These are phyloP conservation scores for Paramecium primaurelia DNA, from an alignment of 73 alveolate genomes.

Conservation along the genomic window DNA sequence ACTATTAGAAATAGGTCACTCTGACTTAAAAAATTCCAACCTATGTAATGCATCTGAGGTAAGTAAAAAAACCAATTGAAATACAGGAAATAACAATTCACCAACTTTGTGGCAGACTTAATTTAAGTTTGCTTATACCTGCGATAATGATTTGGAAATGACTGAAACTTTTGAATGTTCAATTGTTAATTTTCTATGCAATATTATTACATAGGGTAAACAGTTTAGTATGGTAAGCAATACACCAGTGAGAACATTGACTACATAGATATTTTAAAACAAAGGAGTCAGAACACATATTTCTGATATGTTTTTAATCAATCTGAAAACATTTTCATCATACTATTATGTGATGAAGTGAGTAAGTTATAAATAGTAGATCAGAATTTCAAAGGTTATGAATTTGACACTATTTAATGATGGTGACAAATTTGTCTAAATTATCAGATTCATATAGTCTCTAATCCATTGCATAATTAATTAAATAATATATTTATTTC, in stretches of 20 bases:
- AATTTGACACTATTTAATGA: background rate
- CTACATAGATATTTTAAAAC: background rate
- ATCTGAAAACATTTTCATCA: conserved; percentile 24
- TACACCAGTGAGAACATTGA: background rate
- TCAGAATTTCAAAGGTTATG: background rate
- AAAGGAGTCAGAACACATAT: conserved; percentile 13
- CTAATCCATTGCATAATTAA: conserved; percentile 5
- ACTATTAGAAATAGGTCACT: background rate
- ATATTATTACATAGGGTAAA: background rate
- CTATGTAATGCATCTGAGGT: background rate
- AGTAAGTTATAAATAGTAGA: background rate
- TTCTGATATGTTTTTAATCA: background rate
- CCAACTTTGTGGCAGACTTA: background rate
- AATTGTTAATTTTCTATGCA: background rate
- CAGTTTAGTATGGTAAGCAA: background rate
- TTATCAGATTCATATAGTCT: conserved; percentile 1
- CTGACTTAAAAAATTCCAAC: background rate
- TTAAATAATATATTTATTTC: background rate
- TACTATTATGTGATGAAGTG: background rate
- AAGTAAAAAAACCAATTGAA: conserved; percentile 13
- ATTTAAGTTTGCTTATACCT: background rate
- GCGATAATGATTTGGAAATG: background rate
- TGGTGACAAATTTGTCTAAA: background rate
- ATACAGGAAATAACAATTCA: background rate
- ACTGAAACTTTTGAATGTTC: background rate